Conservation (phyloP, 148 eudicot species). For the Pouteria glomerata region DNA sequence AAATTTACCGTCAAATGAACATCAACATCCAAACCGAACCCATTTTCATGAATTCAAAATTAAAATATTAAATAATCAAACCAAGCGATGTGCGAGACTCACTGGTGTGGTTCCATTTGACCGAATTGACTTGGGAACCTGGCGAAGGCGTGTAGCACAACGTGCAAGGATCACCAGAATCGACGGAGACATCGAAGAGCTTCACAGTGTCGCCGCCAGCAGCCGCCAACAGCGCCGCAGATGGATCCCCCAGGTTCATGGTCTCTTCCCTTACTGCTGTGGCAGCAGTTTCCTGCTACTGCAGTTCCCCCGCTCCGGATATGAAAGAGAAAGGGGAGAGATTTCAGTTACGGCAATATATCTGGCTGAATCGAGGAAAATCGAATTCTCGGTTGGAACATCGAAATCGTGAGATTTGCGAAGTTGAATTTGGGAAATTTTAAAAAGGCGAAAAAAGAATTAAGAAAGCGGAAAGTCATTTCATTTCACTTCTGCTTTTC, state of each 20-base stretch:
- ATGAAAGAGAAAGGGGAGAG: no score
- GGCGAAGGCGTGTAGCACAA: slow-evolving; percentile 62
- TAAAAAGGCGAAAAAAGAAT: no score
- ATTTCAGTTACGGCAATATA: neutral
- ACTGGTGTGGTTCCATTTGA: slow-evolving; percentile 91
- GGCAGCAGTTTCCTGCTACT: no score
- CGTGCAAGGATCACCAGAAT: slow-evolving; percentile 66
- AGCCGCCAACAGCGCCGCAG: slow-evolving; percentile 54
- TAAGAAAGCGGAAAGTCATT: no score
- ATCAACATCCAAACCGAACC: neutral
- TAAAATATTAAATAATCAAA: neutral
- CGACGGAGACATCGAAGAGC: slow-evolving; percentile 59
- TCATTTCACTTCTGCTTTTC: neutral
- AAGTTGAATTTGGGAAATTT: no score
- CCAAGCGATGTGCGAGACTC: neutral
- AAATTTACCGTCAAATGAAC: neutral
- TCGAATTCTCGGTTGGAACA: neutral
- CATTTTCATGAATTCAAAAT: neutral
- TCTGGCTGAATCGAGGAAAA: no score
- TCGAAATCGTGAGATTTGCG: slow-evolving; percentile 3
- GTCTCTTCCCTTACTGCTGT: no score
- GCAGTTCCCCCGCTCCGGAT: no score
- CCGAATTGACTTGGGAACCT: slow-evolving; percentile 55
- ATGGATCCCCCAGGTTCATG: slow-evolving; percentile 28
- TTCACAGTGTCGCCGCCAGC: slow-evolving; percentile 78